Conservation (phyloP, 805 yeast genomes). For the Lipomyces spencermartinsiae region DNA sequence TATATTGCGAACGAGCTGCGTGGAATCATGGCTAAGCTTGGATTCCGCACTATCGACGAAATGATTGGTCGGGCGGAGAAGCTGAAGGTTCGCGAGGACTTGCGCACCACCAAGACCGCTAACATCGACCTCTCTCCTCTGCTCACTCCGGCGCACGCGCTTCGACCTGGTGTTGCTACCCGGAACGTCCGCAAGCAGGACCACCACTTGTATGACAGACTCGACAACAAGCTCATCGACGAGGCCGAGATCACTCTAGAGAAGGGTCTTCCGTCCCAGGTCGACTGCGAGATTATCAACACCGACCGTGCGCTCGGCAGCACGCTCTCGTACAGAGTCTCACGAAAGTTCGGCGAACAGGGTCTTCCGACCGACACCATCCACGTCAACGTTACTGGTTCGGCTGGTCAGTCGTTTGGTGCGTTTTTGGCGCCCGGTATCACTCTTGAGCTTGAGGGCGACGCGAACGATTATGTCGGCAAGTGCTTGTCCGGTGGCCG, state of each 20-base stretch:
- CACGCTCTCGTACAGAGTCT: conserved; percentile 89
- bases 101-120: conserved; percentile 86
- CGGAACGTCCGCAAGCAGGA: conserved; percentile 92
- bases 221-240: conserved; percentile 94
- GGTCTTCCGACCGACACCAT: conserved; percentile 96
- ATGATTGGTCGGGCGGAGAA: conserved; percentile 98
- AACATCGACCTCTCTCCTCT: conserved; percentile 91
- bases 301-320: conserved; percentile 97
- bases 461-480: conserved; percentile 97
- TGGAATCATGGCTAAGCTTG: conserved; percentile 90
- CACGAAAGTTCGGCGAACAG: conserved; percentile 89
- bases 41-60: conserved; percentile 94
- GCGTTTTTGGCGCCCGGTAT: conserved; percentile 97
- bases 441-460: conserved; percentile 94
- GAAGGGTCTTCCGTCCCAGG: conserved; percentile 93
- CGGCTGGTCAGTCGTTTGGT: conserved; percentile 99
- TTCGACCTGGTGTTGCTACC: conserved; percentile 97
- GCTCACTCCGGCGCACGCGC: conserved; percentile 93
- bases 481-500: conserved; percentile 97
- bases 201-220: conserved; percentile 87
- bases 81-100: conserved; percentile 80
- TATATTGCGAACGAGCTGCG: conserved; percentile 92
- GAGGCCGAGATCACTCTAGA: conserved; percentile 95
- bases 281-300: conserved; percentile 90
- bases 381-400: conserved; percentile 88